Evolutionary conservation across 2,329 filamentous ascomycete species (phyloP), one percentile per base, ranked within the genome.

Genomic region (Fusarium abutilonis): DNA sequence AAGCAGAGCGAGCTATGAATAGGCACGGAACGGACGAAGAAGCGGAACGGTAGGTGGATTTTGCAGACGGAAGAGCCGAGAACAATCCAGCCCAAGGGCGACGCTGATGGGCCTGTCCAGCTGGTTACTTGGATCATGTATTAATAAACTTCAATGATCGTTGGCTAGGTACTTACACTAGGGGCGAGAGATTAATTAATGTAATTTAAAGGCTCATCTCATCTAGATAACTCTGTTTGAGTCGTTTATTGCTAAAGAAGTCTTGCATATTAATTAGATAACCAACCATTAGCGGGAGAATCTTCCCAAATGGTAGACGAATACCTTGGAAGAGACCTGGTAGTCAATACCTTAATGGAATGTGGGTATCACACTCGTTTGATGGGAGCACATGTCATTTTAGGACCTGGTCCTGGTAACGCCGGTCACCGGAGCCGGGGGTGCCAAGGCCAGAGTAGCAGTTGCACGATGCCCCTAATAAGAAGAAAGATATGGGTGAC

Each of bases 1-100:
- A 52, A 63, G 57, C 28, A 49, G 41, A 43, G 26, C 52, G 57
- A 55, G 45, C 62, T 65, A 65, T 65, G 62, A 65, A 65, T 65
- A 65, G 62, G 42, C 55, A 51, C 39, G 42, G 58, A 36, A 42
- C 36, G 39, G 31, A n/a, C 7, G 19, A 39, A 28, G 31, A 51
- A 56, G 40, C 46, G 40, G 44, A 26, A 52, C 45, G 35, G 52
- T 45, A 52, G 40, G 52, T 52, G 47, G 47, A 21, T 41, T 40
- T 50, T 31, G 10, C 21, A 31, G 40, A 34, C 48, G 53, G 57
- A 43, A 29, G n/a, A 41, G 46, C 62, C 62, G 54, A 48, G 42
- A 61, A 46, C 28, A 44, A 36, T 47, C 19, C 19, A 19, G 19
- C 19, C 56, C 32, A 56, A 49, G 45, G 42, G 21, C 15, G 38